Conservation (phyloP, 805 yeast species). For the Ogataea salicorniae region DNA sequence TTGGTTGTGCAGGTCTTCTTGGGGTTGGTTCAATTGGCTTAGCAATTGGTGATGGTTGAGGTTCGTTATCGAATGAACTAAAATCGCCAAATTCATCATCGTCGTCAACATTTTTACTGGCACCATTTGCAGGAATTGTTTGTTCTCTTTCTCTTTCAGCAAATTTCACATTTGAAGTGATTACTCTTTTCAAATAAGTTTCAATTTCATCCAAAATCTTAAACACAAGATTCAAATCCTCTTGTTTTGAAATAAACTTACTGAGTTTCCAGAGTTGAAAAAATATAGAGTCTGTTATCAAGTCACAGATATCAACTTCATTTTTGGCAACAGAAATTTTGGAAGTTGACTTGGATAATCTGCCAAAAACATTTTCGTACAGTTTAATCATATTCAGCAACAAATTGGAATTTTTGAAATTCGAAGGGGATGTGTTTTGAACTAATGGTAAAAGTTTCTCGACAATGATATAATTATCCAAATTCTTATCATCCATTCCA, state of each 20-base stretch:
- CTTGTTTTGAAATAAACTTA: constrained; percentile 16
- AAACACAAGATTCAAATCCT: constrained; percentile 21
- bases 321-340: constrained; percentile 21
- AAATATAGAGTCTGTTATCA: constrained; percentile 27
- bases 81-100: constrained; percentile 17
- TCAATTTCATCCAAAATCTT: constrained; percentile 16
- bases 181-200: constrained; percentile 12
- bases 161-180: constrained; percentile 10
- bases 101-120: constrained; percentile 1
- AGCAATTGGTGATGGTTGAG: not conserved
- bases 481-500: constrained; percentile 39
- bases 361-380: constrained; percentile 27
- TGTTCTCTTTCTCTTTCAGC: constrained; percentile 1
- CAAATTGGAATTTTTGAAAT: constrained; percentile 27
- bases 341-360: constrained; percentile 17
- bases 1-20: not conserved
- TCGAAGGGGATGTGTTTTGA: constrained; percentile 30
- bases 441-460: constrained; percentile 83
- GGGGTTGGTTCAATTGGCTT: not conserved
- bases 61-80: not conserved
- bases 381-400: constrained; percentile 26
- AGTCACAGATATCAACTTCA: constrained; percentile 25
- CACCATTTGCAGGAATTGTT: not conserved
- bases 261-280: constrained; percentile 33
- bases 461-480: constrained; percentile 65